These are phyloP conservation scores for Termitomyces sp. DNA, from an alignment of 768 basidiomycete species.

Conservation along the genomic window DNA sequence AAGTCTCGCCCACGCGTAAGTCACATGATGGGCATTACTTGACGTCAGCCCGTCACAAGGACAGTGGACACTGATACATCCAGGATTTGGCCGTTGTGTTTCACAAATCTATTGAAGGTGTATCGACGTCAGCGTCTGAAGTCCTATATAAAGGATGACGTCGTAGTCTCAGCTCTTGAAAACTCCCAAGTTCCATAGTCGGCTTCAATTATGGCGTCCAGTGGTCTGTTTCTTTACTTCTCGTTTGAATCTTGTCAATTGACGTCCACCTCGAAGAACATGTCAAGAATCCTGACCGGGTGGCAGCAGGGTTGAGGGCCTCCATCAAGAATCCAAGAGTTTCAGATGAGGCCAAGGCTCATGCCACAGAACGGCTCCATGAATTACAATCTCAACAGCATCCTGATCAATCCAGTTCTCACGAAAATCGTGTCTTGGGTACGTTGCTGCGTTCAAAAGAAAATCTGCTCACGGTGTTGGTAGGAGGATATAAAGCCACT, in stretches of 20 bases:
- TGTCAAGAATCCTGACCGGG: conserved; percentile 37
- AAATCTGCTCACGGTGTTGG: neutral
- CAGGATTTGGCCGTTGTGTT: neutral
- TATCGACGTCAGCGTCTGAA: neutral
- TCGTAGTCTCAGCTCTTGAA: neutral
- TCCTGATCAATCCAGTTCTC: neutral
- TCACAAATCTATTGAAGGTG: conserved; percentile 7
- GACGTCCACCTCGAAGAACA: conserved; percentile 5
- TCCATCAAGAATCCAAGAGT: conserved; percentile 52
- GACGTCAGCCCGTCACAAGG: neutral
- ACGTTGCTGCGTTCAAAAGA: neutral
- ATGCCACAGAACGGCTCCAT: conserved; percentile 38
- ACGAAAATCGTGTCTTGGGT: conserved; percentile 13
- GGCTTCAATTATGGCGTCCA: conserved; percentile 6
- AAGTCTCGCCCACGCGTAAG: neutral
- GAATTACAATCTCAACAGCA: conserved; percentile 14
- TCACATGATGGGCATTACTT: conserved; percentile 9
- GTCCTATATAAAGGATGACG: conserved; percentile 3
- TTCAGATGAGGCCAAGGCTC: conserved; percentile 44
- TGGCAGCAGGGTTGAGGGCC: conserved; percentile 52
- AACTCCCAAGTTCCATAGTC: neutral
- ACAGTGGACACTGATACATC: neutral
- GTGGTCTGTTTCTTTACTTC: neutral
- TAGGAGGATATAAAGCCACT: conserved; percentile 49
- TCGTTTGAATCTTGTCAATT: neutral